Conservation (phyloP, 257 asterid genomes). For the Solanum acaule region DNA sequence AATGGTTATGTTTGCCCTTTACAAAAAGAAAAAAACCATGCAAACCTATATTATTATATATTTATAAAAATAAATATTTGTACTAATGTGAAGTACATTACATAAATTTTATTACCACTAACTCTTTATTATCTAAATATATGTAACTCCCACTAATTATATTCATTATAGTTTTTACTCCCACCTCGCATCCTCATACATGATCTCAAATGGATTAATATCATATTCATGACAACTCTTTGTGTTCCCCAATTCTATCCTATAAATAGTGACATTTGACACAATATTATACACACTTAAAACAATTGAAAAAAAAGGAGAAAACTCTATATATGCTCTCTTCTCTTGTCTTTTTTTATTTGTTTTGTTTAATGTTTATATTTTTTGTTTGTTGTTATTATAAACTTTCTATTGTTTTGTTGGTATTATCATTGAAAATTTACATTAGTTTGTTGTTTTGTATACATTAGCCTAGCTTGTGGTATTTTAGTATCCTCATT, state of each 20-base stretch:
- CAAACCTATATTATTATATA: no score
- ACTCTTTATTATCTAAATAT: no score
- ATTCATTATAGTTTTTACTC: no score
- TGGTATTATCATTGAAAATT: not conserved
- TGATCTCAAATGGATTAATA: not conserved
- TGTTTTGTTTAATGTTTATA: not conserved
- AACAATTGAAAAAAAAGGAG: no score
- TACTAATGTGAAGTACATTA: not conserved
- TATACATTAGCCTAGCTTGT: not conserved
- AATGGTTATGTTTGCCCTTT: not conserved
- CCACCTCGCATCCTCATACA: not conserved
- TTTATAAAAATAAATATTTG: no score
- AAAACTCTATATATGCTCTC: not conserved
- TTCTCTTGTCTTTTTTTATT: not conserved
- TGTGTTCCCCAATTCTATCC: rapidly evolving
- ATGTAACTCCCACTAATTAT: no score
- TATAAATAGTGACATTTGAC: not conserved
- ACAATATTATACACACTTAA: no score
- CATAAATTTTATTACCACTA: no score
- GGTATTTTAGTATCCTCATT: not conserved
- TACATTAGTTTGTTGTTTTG: not conserved
- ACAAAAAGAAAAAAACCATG: not conserved
- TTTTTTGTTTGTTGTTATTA: not conserved
- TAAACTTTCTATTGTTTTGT: not conserved
- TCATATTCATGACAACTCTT: no score